A percentile compares a stretch with the other conserved stretches of the same genome.
phyloP scores from a whole-genome alignment of 805 yeast species.

The Zygosaccharomyces rouxii region DNA sequence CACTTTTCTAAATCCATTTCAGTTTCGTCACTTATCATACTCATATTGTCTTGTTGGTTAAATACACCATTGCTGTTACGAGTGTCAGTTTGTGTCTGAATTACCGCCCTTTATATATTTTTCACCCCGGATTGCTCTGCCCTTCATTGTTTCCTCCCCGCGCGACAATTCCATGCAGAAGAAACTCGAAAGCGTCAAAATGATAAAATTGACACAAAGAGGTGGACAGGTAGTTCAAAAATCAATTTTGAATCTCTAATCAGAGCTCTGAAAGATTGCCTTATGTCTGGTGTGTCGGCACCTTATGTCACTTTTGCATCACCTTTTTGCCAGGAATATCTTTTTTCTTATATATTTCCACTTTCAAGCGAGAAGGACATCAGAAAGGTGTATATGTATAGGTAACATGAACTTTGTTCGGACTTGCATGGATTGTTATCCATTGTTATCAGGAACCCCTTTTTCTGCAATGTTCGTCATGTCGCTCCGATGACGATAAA shows the following conservation, averaged over 20 bases:
- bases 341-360: too few species aligned
- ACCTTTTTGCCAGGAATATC: too few species aligned
- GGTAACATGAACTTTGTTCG: too few species aligned
- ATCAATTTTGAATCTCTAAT: neutral
- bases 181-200: too few species aligned
- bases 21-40: neutral
- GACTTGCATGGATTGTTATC: neutral
- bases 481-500: too few species aligned
- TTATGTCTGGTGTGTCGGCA: neutral
- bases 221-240: neutral
- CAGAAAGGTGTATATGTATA: too few species aligned
- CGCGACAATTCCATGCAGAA: too few species aligned
- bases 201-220: too few species aligned
- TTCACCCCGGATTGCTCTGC: neutral
- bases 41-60: neutral
- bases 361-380: too few species aligned
- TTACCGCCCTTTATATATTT: conserved; percentile 2
- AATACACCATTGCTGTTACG: neutral
- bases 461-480: too few species aligned
- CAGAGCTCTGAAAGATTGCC: neutral
- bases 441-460: too few species aligned
- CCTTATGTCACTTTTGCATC: too few species aligned
- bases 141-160: neutral
- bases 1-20: neutral
- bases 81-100: neutral